Base-by-base conservation (phyloP, 2,329 filamentous ascomycete species). In the Nemania sp. region DNA sequence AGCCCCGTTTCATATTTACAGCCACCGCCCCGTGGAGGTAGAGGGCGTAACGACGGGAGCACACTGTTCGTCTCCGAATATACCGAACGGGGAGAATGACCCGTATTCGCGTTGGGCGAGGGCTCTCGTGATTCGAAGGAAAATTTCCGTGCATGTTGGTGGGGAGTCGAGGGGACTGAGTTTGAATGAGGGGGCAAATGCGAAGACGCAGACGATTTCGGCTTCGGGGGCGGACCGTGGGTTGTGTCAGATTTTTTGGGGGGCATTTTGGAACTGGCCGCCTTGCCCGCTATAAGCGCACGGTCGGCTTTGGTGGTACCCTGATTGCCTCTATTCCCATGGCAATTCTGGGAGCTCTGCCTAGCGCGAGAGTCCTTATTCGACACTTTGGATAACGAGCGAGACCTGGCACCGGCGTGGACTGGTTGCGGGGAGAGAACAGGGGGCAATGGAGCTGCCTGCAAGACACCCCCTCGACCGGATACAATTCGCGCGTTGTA, bases 1-100 rank as follows among this genome's bases (percentile, higher is more conserved):
- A 91, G 84, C 19, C 88, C 88, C 11, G 90, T 95, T 77, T 99
- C 94, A 73, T 89, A 97, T 68, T 88, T 90, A 76, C 94, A 99
- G 65, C 84, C 80, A 55, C 81, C 77, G 61, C 76, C 70, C 23
- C 77, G 77, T 8, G 80, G 79, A 20, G 84, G 84, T 17, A 86
- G 78, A 56, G 85, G 84, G 56, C 85, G 82, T 56, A 89, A 74
- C 6, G 88, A 86, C 1, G 88, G 84, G 56, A 91, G 76, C 26
- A 84, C 80, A 60, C 88, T 85, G 67, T 90, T 92, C 20, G 90
- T 89, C 73, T 97, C 93, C 41, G 91, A 96, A 65, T 93, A 92
- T 15, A 89, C 90, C 3, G 93, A 97, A 55, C 89, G 86, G 33
- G 93, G 94, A 12, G 93, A 97, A 63, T 92, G 90, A 71, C 86